Conservation (phyloP, 257 asterid species). For the Salvia hispanica region DNA sequence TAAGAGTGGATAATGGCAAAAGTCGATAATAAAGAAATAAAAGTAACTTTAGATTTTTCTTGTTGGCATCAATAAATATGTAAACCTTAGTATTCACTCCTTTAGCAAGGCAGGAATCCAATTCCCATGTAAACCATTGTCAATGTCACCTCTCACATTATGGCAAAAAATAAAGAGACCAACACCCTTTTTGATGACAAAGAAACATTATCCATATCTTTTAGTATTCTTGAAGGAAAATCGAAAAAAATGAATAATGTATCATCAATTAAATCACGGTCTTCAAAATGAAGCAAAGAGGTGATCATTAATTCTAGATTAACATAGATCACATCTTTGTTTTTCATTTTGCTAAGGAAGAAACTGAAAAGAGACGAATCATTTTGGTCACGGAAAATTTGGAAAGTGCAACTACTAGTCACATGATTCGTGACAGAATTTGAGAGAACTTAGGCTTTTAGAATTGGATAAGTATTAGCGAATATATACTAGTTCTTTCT, state of each 20-base stretch:
- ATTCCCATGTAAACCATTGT: slow-evolving; percentile 34
- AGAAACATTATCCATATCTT: slow-evolving; percentile 29
- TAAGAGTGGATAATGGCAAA: slow-evolving; percentile 29
- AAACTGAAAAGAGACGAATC: slow-evolving; percentile 10
- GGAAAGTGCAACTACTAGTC: slow-evolving; percentile 35
- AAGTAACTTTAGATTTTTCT: slow-evolving; percentile 12
- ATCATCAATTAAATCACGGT: slow-evolving; percentile 38
- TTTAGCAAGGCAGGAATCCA: slow-evolving; percentile 37
- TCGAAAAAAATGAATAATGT: neutral
- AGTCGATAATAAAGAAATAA: neutral
- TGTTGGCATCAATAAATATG: slow-evolving; percentile 30
- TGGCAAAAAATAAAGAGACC: slow-evolving; percentile 26
- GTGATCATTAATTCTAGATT: slow-evolving; percentile 28
- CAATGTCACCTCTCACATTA: slow-evolving; percentile 22
- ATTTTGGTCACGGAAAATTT: slow-evolving; percentile 51
- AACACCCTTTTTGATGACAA: slow-evolving; percentile 31
- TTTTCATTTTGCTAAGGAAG: slow-evolving; percentile 18
- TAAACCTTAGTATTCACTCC: slow-evolving; percentile 35
- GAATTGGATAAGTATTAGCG: slow-evolving; percentile 30
- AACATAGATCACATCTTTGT: slow-evolving; percentile 29
- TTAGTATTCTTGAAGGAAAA: slow-evolving; percentile 19
- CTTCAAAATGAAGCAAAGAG: slow-evolving; percentile 35
- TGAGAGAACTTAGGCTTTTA: slow-evolving; percentile 19
- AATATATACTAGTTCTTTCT: slow-evolving; percentile 18
- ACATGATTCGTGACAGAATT: slow-evolving; percentile 42